Base-by-base conservation (phyloP, 805 yeast genomes). In the Hemisphaericaspora nanyangensis region DNA sequence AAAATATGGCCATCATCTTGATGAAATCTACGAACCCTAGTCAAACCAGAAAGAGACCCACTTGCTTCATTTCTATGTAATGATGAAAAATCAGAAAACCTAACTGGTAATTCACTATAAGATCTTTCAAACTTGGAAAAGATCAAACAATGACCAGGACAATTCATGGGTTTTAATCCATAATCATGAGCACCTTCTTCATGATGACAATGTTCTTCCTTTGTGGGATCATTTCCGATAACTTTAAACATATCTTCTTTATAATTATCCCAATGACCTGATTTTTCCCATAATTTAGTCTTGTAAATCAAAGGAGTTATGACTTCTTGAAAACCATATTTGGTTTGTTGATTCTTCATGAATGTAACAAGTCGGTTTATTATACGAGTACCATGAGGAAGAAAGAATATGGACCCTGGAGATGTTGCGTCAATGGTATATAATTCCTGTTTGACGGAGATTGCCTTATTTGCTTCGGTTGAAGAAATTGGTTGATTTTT, bases 1-100 rank as follows among this genome's bases (percentile, higher is more conserved):
- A 93, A 93, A 19, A 93, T 90, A 53, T 93, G 99, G 6, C 97
- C 98, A 59, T 93, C 99, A 60, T 93, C 99, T 64, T 93, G 99
- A 61, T 93, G 99, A 64, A 93, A 93, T 46, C 96, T 71, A 42
- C 99, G 76, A 3, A 93, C 96, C 40, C 99, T 72, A 0, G 98
- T 93, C 27, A 93, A 68, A 0, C 99, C 99, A 6, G 91, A 76
- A 16, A 93, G 72, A 1, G 98, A 95, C 3, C 99, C 99, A 41
- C 95, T 82, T 19, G 95, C 82, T 61, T 93, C 99, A 55, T 93
- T 93, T 54, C 99, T 73, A 60, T 93, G 99, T 43, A 93, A 66
- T 2, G 95, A 87, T 17, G 95, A 83, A 64, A 91, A 91, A 60
- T 93, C 99, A 17, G 95, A 80, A 48, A 76, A 75, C 47, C 97